These are phyloP conservation scores for Aspergillus homomorphus DNA, from an alignment of 495 filamentous ascomycete species.

Conservation along the genomic window DNA sequence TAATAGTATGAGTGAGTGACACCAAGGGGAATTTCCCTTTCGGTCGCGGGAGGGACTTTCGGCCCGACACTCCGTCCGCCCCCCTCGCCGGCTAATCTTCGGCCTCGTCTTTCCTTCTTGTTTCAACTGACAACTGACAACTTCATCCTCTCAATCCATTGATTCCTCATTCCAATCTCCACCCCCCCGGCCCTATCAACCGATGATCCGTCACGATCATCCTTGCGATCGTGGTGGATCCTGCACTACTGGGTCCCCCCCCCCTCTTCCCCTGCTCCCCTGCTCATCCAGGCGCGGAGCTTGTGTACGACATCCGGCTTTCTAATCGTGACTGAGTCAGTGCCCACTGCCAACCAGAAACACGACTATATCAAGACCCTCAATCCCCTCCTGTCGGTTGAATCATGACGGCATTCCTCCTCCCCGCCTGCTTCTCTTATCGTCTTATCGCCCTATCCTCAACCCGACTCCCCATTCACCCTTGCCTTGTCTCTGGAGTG, in stretches of 20 bases:
- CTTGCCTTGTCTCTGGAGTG: constrained; percentile 8
- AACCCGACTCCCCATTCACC: not conserved
- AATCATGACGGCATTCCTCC: not conserved
- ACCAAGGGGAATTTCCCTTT: not conserved
- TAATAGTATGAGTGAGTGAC: not conserved
- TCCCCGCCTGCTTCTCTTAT: not conserved
- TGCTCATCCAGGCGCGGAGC: no score
- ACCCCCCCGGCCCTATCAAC: not conserved
- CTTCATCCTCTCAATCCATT: not conserved
- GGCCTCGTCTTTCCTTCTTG: not conserved
- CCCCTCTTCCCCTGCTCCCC: no score
- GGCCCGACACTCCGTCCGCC: constrained; percentile 2
- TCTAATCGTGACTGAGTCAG: not conserved
- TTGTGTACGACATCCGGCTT: not conserved
- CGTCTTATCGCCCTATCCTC: not conserved
- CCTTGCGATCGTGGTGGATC: not conserved
- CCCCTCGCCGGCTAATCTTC: constrained; percentile 25
- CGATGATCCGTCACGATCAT: not conserved
- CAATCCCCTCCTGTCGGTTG: not conserved
- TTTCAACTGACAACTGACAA: not conserved
- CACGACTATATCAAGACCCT: not conserved
- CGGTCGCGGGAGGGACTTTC: not conserved
- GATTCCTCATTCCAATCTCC: not conserved
- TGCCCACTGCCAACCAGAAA: not conserved
- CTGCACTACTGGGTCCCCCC: not conserved